phyloP scores from a whole-genome alignment of 2,329 filamentous ascomycete species.

The Beauveria sp. region DNA sequence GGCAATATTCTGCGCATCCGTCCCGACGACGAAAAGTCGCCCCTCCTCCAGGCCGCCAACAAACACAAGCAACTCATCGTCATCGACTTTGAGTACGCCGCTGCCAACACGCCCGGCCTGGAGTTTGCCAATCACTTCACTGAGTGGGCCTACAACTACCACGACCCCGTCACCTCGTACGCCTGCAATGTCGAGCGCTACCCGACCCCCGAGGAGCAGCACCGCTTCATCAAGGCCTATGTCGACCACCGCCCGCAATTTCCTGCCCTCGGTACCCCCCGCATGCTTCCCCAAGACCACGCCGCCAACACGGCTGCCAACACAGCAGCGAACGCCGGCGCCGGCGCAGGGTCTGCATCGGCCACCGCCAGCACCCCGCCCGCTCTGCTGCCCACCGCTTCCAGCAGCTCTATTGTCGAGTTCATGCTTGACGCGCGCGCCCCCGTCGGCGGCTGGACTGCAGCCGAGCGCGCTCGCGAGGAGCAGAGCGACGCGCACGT shows the following conservation, averaged over 20 bases:
- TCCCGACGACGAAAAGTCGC: conserved; percentile 67
- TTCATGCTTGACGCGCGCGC: conserved; percentile 79
- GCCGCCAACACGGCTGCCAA: conserved; percentile 25
- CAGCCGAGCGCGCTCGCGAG: conserved; percentile 51
- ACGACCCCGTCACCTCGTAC: conserved; percentile 58
- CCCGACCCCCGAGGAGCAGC: conserved; percentile 73
- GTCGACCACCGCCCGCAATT: conserved; percentile 71
- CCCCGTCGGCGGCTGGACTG: conserved; percentile 44
- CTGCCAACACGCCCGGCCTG: conserved; percentile 74
- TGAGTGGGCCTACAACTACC: conserved; percentile 98
- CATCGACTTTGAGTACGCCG: conserved; percentile 97
- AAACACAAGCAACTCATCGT: conserved; percentile 94
- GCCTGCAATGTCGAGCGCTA: conserved; percentile 64
- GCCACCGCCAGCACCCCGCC: conserved; percentile 18
- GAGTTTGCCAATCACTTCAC: conserved; percentile 98
- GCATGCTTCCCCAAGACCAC: conserved; percentile 35
- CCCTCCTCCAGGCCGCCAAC: conserved; percentile 80
- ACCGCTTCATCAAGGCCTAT: conserved; percentile 79
- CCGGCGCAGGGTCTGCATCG: background rate
- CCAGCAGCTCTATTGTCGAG: conserved; percentile 48
- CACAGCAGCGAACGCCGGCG: conserved; percentile 17
- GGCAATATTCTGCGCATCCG: conserved; percentile 82
- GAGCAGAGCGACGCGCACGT: conserved; percentile 61
- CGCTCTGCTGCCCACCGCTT: conserved; percentile 28
- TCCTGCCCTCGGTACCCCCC: conserved; percentile 45